Evolutionary conservation across 2,329 filamentous ascomycete genomes (phyloP).

Genomic region (Scolecobasidium constrictum): DNA sequence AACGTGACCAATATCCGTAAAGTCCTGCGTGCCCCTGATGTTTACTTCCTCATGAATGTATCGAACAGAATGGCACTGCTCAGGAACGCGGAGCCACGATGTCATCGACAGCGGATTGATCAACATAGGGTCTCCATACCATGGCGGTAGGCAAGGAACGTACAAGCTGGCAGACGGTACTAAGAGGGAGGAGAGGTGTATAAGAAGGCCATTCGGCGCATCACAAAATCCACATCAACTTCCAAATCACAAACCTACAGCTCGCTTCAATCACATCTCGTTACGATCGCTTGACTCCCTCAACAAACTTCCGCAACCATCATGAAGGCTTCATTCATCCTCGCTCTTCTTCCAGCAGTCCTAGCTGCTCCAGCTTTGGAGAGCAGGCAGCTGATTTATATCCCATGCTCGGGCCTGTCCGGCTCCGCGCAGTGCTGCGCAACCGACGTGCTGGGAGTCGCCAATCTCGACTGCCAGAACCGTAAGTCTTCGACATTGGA

Average conservation of each 20-base stretch:
- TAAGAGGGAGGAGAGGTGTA: no score
- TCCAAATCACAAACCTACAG: no score
- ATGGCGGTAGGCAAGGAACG: no score
- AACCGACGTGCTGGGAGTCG: slow-evolving; percentile 48
- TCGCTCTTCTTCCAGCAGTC: slow-evolving; percentile 1
- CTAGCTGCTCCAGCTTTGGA: slow-evolving; percentile 15
- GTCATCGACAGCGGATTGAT: no score
- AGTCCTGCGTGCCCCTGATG: no score
- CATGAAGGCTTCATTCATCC: slow-evolving; percentile 5
- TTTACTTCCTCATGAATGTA: no score
- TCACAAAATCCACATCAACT: neutral
- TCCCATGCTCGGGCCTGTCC: slow-evolving; percentile 20
- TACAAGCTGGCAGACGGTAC: no score
- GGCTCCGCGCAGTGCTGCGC: slow-evolving; percentile 46
- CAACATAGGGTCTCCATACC: no score
- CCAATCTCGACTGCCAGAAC: slow-evolving; percentile 44
- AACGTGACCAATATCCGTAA: no score
- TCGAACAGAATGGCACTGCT: no score
- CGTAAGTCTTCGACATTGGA: slow-evolving; percentile 32
- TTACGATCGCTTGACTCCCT: neutral
- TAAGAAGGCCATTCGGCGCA: neutral
- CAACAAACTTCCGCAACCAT: neutral
- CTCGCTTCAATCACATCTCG: no score
- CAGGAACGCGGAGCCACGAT: no score
- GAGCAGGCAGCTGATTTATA: neutral